These are phyloP conservation scores for Coemansia brasiliensis DNA, from an alignment of 192 early-diverging fungal genomes.

Conservation along the genomic window DNA sequence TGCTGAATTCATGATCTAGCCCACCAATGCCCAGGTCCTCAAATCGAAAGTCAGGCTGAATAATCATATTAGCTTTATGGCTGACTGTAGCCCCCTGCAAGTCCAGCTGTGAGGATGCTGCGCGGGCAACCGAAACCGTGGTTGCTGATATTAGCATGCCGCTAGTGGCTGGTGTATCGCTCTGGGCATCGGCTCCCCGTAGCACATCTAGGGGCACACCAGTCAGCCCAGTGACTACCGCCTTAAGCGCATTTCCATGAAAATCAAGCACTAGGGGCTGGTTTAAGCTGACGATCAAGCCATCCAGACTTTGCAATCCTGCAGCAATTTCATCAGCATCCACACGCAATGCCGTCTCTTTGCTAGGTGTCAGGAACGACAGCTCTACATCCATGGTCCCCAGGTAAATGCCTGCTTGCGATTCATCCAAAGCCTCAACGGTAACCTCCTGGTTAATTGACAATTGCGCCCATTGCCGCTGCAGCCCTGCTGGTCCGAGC, in stretches of 20 bases:
- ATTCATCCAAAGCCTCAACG: slow-evolving; percentile 52
- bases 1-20: slow-evolving; percentile 88
- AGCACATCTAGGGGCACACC: slow-evolving; percentile 54
- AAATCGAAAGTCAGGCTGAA: slow-evolving; percentile 95
- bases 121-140: slow-evolving; percentile 67
- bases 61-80: slow-evolving; percentile 69
- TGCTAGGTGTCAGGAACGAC: slow-evolving; percentile 56
- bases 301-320: slow-evolving; percentile 60
- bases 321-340: slow-evolving; percentile 75
- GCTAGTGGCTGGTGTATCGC: slow-evolving; percentile 17
- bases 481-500: slow-evolving; percentile 40
- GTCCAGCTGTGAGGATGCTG: slow-evolving; percentile 71
- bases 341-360: slow-evolving; percentile 59
- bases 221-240: slow-evolving; percentile 30
- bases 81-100: slow-evolving; percentile 64
- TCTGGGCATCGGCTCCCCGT: slow-evolving; percentile 8
- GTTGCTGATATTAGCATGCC: slow-evolving; percentile 78
- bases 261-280: slow-evolving; percentile 85
- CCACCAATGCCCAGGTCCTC: slow-evolving; percentile 98
- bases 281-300: slow-evolving; percentile 73
- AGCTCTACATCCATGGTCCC: slow-evolving; percentile 60
- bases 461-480: slow-evolving; percentile 56
- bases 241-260: slow-evolving; percentile 69
- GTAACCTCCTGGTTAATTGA: slow-evolving; percentile 60
- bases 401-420: slow-evolving; percentile 51